phyloP scores from a whole-genome alignment of 2,329 filamentous ascomycete genomes.

The Botrytis medusae region DNA sequence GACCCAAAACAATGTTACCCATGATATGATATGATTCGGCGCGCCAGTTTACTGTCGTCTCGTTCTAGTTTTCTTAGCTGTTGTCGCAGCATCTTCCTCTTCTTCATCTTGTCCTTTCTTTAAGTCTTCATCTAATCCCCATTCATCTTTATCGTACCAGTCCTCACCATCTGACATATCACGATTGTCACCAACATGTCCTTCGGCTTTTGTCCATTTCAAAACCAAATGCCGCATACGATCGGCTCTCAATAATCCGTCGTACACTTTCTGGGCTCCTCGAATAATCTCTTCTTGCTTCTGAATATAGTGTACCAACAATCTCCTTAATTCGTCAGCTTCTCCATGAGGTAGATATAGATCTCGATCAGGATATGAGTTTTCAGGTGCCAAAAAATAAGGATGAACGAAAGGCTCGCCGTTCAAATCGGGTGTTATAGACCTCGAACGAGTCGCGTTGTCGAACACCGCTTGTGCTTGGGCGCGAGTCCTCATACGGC shows the following conservation, averaged over 20 bases:
- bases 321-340: constrained; percentile 73
- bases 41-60: constrained; percentile 39
- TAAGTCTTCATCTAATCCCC: constrained; percentile 70
- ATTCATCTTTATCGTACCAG: constrained; percentile 83
- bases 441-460: constrained; percentile 40
- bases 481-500: constrained; percentile 56
- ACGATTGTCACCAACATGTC: constrained; percentile 59
- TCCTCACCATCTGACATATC: constrained; percentile 88
- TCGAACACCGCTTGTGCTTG: constrained; percentile 48
- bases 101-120: constrained; percentile 82
- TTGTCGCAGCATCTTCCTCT: constrained; percentile 64
- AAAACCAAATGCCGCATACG: constrained; percentile 69
- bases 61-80: constrained; percentile 51
- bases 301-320: constrained; percentile 75
- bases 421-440: constrained; percentile 46
- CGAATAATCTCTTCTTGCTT: constrained; percentile 84
- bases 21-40: neutral
- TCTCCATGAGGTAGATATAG: constrained; percentile 70
- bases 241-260: constrained; percentile 71
- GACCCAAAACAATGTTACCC: neutral
- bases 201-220: constrained; percentile 76
- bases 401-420: constrained; percentile 66
- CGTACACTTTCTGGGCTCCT: constrained; percentile 64
- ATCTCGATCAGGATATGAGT: constrained; percentile 65
- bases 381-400: constrained; percentile 66